Evolutionary conservation across 768 basidiomycete genomes (phyloP).

Genomic region (Leccinellum luteum): DNA sequence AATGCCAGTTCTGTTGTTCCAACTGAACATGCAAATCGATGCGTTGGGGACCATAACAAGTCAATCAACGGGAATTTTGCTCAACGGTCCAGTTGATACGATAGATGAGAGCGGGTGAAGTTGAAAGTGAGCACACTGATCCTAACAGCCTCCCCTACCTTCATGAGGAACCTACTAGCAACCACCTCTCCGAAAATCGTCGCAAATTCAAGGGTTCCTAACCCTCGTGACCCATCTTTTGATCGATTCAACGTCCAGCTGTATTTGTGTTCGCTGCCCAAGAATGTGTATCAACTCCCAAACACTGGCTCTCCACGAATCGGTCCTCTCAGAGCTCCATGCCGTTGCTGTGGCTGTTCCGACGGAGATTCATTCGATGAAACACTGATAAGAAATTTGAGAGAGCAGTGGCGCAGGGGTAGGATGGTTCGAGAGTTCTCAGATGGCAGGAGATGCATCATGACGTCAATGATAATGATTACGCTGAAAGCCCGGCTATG

Average conservation of each 20-base stretch:
- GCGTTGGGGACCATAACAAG: too few species aligned
- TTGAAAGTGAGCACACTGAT: too few species aligned
- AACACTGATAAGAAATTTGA: constrained; percentile 12
- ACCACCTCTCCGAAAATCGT: too few species aligned
- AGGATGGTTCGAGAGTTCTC: not conserved
- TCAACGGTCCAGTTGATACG: too few species aligned
- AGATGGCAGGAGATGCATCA: too few species aligned
- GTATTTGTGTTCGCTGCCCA: constrained; percentile 8
- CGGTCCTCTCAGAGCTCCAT: constrained; percentile 8
- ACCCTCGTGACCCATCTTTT: not conserved
- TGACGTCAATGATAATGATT: not conserved
- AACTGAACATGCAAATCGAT: too few species aligned
- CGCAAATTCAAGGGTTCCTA: too few species aligned
- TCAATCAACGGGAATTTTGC: too few species aligned
- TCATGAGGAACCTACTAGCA: too few species aligned
- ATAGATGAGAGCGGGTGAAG: too few species aligned
- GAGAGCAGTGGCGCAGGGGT: not conserved
- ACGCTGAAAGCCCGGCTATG: not conserved
- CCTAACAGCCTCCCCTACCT: not conserved
- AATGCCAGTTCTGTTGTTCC: not conserved
- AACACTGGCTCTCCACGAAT: not conserved
- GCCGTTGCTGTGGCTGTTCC: constrained; percentile 17
- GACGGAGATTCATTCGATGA: constrained; percentile 18
- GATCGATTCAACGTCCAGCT: constrained; percentile 7
- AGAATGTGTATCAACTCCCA: too few species aligned